Evolutionary conservation across 179 eudicot species (phyloP).

Genomic region (Patellifolia procumbens): DNA sequence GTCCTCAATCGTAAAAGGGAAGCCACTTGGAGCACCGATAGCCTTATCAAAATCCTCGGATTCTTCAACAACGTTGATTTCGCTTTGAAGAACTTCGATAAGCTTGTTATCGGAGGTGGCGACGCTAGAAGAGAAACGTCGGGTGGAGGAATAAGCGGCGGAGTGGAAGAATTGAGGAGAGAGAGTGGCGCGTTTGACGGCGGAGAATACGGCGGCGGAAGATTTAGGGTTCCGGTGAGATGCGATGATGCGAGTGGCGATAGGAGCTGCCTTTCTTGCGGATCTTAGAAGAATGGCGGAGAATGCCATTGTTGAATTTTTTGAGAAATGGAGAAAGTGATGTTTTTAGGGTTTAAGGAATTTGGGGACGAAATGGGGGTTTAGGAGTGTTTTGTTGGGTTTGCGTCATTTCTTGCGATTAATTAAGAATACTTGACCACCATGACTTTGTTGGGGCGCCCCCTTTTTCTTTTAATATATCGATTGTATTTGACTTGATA

Average conservation of each 20-base stretch:
- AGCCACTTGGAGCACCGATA: too few relatives aligned
- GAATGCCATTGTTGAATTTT: slow-evolving; percentile 40
- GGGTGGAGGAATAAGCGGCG: slow-evolving; percentile 20
- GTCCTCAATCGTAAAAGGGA: too few relatives aligned
- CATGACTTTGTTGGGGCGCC: too few relatives aligned
- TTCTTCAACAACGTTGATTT: slow-evolving; percentile 52
- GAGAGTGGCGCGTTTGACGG: slow-evolving; percentile 33
- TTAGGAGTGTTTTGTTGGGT: too few relatives aligned
- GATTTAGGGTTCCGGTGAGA: slow-evolving; percentile 28
- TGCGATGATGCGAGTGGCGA: slow-evolving; percentile 32
- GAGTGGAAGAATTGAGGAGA: slow-evolving; percentile 25
- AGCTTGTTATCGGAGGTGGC: slow-evolving; percentile 39
- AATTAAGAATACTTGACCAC: too few relatives aligned
- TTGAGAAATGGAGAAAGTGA: slow-evolving; percentile 8
- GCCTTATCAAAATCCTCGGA: slow-evolving; percentile 43
- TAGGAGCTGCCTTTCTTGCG: slow-evolving; percentile 32
- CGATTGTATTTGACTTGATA: too few relatives aligned
- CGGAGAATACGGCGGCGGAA: slow-evolving; percentile 38
- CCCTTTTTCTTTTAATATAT: too few relatives aligned
- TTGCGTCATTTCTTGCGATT: too few relatives aligned
- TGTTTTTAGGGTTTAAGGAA: slow-evolving; percentile 25
- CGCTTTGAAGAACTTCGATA: slow-evolving; percentile 44
- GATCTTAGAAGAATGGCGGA: slow-evolving; percentile 44
- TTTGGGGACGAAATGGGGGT: not conserved
- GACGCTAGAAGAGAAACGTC: slow-evolving; percentile 19